Evolutionary conservation across 1,284 basidiomycete species (phyloP), one percentile per base, ranked within the genome.

Genomic region (Xanthoconium separans): DNA sequence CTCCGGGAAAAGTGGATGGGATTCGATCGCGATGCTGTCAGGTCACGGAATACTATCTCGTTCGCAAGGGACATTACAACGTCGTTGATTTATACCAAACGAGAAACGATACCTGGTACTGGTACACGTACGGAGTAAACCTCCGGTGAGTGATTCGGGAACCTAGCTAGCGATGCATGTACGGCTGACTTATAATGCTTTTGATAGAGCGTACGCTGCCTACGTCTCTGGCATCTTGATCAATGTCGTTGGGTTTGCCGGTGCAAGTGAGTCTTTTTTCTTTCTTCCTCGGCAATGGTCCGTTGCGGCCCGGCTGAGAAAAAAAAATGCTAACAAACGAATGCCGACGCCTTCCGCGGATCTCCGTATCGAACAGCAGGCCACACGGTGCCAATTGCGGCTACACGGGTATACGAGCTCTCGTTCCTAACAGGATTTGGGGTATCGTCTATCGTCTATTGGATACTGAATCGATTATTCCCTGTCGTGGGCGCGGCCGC

Each of bases 371-470:
- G 12, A 36, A 24, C n/a, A 82, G 81, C 80, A 24, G 82, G 84
- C 13, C 77, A 77, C 46, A 68, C 66, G 0, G 87, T 91, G 9
- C 82, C 84, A 7, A 62, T 85, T 27, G 79, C 80, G 11, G 87
- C 87, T 4, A 87, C 83, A 36, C 78, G 81, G 48, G 80, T 91
- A 60, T 89, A 89, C 69, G 74, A 87, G 57, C 79, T 88, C 74
- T 83, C 86, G 16, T 92, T 91, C 77, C 86, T 91, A 70, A 89
- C 87, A 4, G 89, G 89, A 29, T 89, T 89, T 60, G 82, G 83
- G 39, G 79, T 87, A 41, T 88, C 89, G 1, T 76, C 79, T 8
- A 51, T 87, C 56, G 67, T 87, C 43, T 93, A 93, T 70, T 82
- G 76, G 61, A 30, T 71, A 41, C 76, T 87, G 49, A 88, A 84